Conservation (phyloP, 352 stramenopile genomes). For the Globisporangium viniferum region DNA sequence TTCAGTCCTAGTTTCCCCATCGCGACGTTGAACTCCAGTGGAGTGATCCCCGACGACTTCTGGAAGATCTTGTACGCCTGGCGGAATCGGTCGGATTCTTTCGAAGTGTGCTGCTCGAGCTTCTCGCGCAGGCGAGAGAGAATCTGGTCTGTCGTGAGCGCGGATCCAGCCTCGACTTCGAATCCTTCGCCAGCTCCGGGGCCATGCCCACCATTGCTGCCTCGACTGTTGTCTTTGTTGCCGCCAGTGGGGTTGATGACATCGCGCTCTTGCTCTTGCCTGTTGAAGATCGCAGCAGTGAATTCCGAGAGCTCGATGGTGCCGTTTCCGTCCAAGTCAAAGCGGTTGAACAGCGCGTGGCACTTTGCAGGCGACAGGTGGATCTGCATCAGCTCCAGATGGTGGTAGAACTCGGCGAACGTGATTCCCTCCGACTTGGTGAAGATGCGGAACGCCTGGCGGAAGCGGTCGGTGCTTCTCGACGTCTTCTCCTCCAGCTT, state of each 20-base stretch:
- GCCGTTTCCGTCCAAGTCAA: constrained; percentile 57
- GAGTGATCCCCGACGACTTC: constrained; percentile 60
- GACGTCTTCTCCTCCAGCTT: constrained; percentile 65
- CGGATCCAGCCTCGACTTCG: constrained; percentile 33
- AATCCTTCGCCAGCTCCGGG: neutral
- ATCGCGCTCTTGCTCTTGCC: constrained; percentile 26
- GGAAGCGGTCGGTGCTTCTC: constrained; percentile 40
- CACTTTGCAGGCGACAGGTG: constrained; percentile 52
- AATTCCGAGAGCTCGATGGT: constrained; percentile 72
- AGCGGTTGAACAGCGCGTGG: constrained; percentile 55
- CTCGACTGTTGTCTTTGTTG: neutral
- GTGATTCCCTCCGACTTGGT: constrained; percentile 62
- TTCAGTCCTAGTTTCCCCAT: constrained; percentile 57
- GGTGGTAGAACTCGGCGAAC: constrained; percentile 54
- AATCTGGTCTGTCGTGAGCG: constrained; percentile 57
- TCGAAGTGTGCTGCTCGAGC: constrained; percentile 62
- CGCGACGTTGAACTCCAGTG: constrained; percentile 45
- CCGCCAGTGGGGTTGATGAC: constrained; percentile 11
- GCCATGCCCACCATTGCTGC: neutral
- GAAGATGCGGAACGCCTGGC: constrained; percentile 68
- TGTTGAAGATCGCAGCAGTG: constrained; percentile 47
- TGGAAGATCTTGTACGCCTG: constrained; percentile 72
- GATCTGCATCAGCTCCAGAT: constrained; percentile 56
- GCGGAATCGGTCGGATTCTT: constrained; percentile 69
- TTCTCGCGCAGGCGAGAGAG: constrained; percentile 52